Percentiles rank a stretch among this genome's conserved stretches.
Evolutionary conservation across 331 rosid species (phyloP).

Genomic region (Rosa hybrid): DNA sequence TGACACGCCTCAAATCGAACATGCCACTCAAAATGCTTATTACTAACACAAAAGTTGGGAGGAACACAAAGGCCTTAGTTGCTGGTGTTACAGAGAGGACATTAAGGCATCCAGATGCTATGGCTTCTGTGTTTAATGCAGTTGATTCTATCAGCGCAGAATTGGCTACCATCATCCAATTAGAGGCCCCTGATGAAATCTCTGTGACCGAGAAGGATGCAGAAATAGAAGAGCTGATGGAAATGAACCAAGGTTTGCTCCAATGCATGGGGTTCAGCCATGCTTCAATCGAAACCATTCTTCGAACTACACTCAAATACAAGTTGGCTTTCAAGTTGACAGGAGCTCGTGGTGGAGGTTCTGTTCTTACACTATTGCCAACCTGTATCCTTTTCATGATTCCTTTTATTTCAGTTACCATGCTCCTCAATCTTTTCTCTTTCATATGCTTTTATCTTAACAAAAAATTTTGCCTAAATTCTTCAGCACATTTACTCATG

Average conservation of each 20-base stretch:
- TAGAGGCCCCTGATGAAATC: conserved; percentile 52
- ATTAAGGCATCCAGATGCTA: conserved; percentile 77
- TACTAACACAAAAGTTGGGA: conserved; percentile 87
- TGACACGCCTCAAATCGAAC: conserved; percentile 56
- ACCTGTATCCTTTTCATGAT: conserved; percentile 69
- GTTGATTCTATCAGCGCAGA: conserved; percentile 87
- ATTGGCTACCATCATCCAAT: conserved; percentile 63
- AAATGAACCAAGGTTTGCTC: conserved; percentile 96
- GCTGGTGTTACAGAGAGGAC: conserved; percentile 91
- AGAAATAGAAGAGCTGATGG: conserved; percentile 82
- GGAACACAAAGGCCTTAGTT: conserved; percentile 95
- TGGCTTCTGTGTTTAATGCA: conserved; percentile 80
- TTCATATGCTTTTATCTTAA: background rate
- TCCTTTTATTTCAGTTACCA: conserved; percentile 22
- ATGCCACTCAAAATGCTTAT: conserved; percentile 81
- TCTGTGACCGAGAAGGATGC: conserved; percentile 70
- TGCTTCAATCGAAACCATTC: conserved; percentile 82
- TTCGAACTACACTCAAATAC: conserved; percentile 80
- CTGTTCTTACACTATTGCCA: conserved; percentile 93
- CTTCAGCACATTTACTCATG: background rate
- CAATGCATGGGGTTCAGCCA: conserved; percentile 97
- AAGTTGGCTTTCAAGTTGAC: conserved; percentile 85
- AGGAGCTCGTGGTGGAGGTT: conserved; percentile 99
- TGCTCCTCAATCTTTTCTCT: conserved; percentile 5
- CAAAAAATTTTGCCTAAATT: background rate